Conservation (phyloP, 192 early-diverging fungal species). For the Coemansia sp. region DNA sequence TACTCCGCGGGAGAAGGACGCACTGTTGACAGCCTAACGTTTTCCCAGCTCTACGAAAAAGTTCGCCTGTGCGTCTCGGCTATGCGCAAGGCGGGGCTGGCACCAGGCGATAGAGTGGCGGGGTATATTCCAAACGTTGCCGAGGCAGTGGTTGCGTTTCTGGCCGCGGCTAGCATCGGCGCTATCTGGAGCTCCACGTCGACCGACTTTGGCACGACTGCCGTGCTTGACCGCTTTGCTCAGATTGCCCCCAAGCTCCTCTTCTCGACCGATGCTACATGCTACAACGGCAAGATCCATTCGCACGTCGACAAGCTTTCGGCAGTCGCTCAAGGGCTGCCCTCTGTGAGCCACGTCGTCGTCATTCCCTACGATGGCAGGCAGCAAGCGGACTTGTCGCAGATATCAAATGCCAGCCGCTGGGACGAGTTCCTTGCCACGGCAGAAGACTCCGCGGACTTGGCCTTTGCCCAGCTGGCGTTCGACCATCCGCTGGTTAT, state of each 20-base stretch:
- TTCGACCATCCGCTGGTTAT: conserved; percentile 92
- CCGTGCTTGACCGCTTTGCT: conserved; percentile 88
- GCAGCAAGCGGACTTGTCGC: conserved; percentile 21
- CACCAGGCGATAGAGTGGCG: conserved; percentile 78
- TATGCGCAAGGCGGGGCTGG: conserved; percentile 68
- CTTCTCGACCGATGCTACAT: conserved; percentile 86
- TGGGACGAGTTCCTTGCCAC: conserved; percentile 59
- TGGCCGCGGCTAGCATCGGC: conserved; percentile 77
- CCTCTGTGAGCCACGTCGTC: conserved; percentile 70
- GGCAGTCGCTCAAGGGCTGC: conserved; percentile 66
- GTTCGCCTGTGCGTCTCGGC: conserved; percentile 73
- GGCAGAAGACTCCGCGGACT: conserved; percentile 28
- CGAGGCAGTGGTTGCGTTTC: conserved; percentile 78
- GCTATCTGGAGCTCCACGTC: conserved; percentile 95
- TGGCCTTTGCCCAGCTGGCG: conserved; percentile 80
- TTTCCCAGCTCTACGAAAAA: conserved; percentile 66
- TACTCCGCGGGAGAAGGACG: conserved; percentile 51
- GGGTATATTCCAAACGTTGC: conserved; percentile 87
- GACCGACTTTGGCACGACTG: conserved; percentile 90
- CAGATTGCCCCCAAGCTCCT: conserved; percentile 91
- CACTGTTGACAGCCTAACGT: conserved; percentile 58
- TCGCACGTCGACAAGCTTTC: conserved; percentile 76
- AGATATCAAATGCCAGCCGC: conserved; percentile 25
- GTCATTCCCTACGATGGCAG: conserved; percentile 71
- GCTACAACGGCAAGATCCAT: conserved; percentile 86